Conservation (phyloP, 345 rosid species). For the Lepidium sativum region DNA sequence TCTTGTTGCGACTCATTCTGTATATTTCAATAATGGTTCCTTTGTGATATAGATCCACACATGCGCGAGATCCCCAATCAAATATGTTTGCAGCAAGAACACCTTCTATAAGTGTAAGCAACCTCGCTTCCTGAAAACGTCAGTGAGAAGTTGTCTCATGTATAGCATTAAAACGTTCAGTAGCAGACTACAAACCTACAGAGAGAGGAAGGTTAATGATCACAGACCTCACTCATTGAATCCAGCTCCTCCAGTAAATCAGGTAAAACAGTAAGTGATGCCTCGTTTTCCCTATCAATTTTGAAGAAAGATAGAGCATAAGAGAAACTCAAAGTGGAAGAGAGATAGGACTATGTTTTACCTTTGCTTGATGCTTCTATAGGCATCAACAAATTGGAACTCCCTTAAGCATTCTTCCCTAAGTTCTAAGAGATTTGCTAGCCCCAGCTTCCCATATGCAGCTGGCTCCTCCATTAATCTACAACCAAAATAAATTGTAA, state of each 20-base stretch:
- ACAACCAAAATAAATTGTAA: slow-evolving; percentile 10
- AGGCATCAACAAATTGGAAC: slow-evolving; percentile 89
- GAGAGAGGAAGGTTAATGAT: slow-evolving; percentile 4
- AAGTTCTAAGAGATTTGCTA: slow-evolving; percentile 96
- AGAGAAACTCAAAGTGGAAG: slow-evolving; percentile 3
- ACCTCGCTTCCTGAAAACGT: slow-evolving; percentile 66
- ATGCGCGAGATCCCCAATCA: slow-evolving; percentile 99
- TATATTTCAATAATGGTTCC: slow-evolving; percentile 98
- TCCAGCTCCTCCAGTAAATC: slow-evolving; percentile 86
- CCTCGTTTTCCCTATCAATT: slow-evolving; percentile 88
- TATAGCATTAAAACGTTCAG: background rate
- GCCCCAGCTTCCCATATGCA: slow-evolving; percentile 93
- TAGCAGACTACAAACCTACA: background rate
- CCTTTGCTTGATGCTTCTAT: slow-evolving; percentile 97
- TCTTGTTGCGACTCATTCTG: slow-evolving; percentile 96
- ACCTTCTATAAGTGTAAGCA: slow-evolving; percentile 87
- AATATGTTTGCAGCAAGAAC: slow-evolving; percentile 98
- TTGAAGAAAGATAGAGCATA: background rate
- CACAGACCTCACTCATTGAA: slow-evolving; percentile 67
- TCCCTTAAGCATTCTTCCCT: slow-evolving; percentile 98
- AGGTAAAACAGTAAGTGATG: slow-evolving; percentile 93
- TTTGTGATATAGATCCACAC: slow-evolving; percentile 96
- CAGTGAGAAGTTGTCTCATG: slow-evolving; percentile 3
- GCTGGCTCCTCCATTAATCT: slow-evolving; percentile 99
- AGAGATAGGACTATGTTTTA: slow-evolving; percentile 14